phyloP scores from a whole-genome alignment of 2,329 filamentous ascomycete species.

The Alternaria arbusti region DNA sequence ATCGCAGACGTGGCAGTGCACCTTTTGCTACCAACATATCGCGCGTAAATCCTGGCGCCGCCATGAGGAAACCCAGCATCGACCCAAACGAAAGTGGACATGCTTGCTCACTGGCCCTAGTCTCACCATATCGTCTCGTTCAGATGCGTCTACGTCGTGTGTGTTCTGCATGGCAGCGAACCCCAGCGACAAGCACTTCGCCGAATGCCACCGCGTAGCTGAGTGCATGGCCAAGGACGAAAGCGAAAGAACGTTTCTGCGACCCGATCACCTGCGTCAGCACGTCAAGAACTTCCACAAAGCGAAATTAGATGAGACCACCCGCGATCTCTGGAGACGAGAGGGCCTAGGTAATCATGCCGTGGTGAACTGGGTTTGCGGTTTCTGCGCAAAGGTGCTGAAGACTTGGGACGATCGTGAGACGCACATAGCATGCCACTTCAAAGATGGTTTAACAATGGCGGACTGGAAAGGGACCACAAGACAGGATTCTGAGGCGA shows the following conservation, averaged over 20 bases:
- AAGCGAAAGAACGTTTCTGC: constrained; percentile 39
- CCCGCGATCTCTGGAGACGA: constrained; percentile 39
- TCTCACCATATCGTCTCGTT: constrained; percentile 15
- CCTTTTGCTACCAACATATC: constrained; percentile 37
- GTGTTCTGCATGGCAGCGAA: constrained; percentile 39
- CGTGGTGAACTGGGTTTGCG: constrained; percentile 35
- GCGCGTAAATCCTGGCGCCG: constrained; percentile 46
- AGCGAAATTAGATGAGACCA: constrained; percentile 27
- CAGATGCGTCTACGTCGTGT: constrained; percentile 20
- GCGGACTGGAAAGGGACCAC: constrained; percentile 25
- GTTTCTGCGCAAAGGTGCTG: constrained; percentile 37
- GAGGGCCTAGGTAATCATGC: constrained; percentile 17
- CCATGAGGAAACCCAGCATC: constrained; percentile 47
- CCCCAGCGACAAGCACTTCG: constrained; percentile 40
- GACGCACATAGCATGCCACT: constrained; percentile 42
- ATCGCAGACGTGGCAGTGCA: constrained; percentile 43
- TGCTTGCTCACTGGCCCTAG: constrained; percentile 39
- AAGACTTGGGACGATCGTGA: constrained; percentile 38
- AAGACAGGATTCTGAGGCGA: not conserved
- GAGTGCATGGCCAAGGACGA: constrained; percentile 38
- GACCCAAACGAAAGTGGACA: constrained; percentile 42
- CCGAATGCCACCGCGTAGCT: constrained; percentile 32
- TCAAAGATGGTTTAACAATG: constrained; percentile 43
- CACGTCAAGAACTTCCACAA: constrained; percentile 44
- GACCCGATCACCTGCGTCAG: constrained; percentile 44